Evolutionary conservation across 768 basidiomycete species (phyloP).

Genomic region (Auriscalpium orientale): DNA sequence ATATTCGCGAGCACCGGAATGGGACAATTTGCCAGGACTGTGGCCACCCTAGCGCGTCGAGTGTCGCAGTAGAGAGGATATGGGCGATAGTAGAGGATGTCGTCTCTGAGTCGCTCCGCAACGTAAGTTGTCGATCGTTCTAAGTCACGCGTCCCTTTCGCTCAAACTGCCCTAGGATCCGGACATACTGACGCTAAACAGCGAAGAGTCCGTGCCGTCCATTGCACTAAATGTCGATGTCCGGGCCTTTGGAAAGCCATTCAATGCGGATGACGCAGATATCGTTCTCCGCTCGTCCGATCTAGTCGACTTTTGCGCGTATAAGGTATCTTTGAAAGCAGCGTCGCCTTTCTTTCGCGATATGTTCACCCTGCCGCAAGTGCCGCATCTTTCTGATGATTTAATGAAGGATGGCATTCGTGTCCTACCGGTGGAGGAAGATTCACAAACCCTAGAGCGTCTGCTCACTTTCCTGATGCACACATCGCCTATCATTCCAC

Average conservation of each 20-base stretch:
- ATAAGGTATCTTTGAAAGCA: constrained; percentile 5
- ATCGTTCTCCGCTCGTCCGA: constrained; percentile 11
- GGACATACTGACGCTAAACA: too few relatives aligned
- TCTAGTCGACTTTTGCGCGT: constrained; percentile 7
- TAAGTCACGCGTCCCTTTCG: too few relatives aligned
- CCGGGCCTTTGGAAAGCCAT: not conserved
- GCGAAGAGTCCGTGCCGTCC: too few relatives aligned
- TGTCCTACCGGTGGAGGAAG: not conserved
- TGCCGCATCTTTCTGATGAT: not conserved
- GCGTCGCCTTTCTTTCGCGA: constrained; percentile 7
- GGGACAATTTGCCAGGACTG: too few relatives aligned
- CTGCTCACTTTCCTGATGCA: not conserved
- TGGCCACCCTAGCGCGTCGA: too few relatives aligned
- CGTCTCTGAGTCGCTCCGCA: too few relatives aligned
- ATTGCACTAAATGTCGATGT: too few relatives aligned
- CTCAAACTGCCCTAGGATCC: too few relatives aligned
- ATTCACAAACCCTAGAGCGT: not conserved
- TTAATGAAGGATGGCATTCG: not conserved
- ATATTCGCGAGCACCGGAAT: too few relatives aligned
- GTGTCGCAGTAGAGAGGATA: too few relatives aligned
- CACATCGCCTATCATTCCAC: not conserved
- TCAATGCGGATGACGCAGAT: constrained; percentile 7
- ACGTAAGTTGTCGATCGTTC: too few relatives aligned
- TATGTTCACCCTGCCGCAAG: constrained; percentile 3
- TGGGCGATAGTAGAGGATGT: too few relatives aligned